phyloP scores from a whole-genome alignment of 2,329 filamentous ascomycete species.

The Elsinoe necatrix region DNA sequence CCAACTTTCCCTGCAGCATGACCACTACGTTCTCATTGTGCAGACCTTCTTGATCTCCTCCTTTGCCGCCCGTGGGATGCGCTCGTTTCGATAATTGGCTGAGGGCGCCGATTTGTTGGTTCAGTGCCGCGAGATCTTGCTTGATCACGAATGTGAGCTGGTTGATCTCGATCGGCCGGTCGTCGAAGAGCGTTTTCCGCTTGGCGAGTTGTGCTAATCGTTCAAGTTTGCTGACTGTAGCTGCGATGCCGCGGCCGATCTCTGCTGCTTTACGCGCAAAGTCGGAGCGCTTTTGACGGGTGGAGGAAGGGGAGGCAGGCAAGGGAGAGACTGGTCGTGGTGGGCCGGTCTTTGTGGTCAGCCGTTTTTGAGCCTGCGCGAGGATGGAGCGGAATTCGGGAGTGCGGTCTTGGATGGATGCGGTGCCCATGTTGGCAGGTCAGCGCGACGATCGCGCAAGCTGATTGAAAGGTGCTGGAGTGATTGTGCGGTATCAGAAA shows the following conservation, averaged over 20 bases:
- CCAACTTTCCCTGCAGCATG: constrained; percentile 80
- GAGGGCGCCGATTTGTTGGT: constrained; percentile 79
- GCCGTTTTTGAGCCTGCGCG: constrained; percentile 59
- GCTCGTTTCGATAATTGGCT: constrained; percentile 69
- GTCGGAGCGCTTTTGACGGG: constrained; percentile 57
- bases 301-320: constrained; percentile 30
- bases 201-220: constrained; percentile 90
- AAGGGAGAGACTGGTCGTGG: constrained; percentile 60
- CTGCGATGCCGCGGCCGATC: constrained; percentile 83
- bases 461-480: background rate
- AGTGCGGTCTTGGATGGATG: constrained; percentile 92
- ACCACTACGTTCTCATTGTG: constrained; percentile 98
- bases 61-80: constrained; percentile 52
- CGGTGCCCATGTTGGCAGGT: constrained; percentile 29
- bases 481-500: background rate
- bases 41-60: constrained; percentile 70
- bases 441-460: background rate
- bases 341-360: constrained; percentile 63
- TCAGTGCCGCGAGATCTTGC: constrained; percentile 79
- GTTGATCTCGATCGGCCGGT: constrained; percentile 92
- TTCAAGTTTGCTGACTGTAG: constrained; percentile 90
- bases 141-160: constrained; percentile 97
- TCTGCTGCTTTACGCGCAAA: constrained; percentile 88
- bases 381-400: constrained; percentile 91
- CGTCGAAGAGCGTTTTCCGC: constrained; percentile 93